Evolutionary conservation across 768 basidiomycete genomes (phyloP), one percentile per base, ranked within the genome.

Genomic region (Daedaleopsis sinensis): DNA sequence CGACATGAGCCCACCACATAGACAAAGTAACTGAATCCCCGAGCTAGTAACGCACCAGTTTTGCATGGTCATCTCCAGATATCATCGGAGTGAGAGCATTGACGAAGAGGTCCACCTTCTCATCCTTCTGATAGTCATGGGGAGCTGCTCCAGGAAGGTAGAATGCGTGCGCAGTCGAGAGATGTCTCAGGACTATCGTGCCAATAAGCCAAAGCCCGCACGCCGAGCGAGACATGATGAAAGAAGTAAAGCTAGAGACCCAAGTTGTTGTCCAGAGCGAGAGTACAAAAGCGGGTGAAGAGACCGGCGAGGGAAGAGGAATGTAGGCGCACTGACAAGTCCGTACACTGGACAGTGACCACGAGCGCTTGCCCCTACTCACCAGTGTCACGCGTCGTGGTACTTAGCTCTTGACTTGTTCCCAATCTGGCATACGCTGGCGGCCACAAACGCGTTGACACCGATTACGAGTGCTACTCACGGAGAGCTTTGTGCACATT

Each of bases 91-190:
- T 94, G 55, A 96, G 79, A 0, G 93, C 89, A 74, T 96, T 97
- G 69, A 97, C 92, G 71, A 88, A 84, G 48, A 95, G 78, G 50
- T 88, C 82, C 46, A 98, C 93, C 53, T 77, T 75, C 62, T 98
- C 94, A 50, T 89, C 90, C 53, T 72, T 67, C 16, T 72, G 72
- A 75, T 94, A 98, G 73, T 94, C 87, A 70, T 84, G 87, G 0
- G 96, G 96, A 8, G 96, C 93, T 32, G 96, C 85, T 24, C 90
- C 90, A 24, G 96, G 96, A 42, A 98, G 84, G 73, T 98, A 98
- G 79, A 98, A 98, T 5, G 91, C 91, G 55, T 78, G 66, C 23
- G 63, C 65, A 42, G 61, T 32, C 3, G 65, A 27, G n/a, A 65
- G 62, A 39, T 71, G 50, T 24, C 67, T 70, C 51, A 69, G 36